These are phyloP conservation scores for Suhomyces sp. DNA, from an alignment of 805 yeast species.

Conservation along the genomic window DNA sequence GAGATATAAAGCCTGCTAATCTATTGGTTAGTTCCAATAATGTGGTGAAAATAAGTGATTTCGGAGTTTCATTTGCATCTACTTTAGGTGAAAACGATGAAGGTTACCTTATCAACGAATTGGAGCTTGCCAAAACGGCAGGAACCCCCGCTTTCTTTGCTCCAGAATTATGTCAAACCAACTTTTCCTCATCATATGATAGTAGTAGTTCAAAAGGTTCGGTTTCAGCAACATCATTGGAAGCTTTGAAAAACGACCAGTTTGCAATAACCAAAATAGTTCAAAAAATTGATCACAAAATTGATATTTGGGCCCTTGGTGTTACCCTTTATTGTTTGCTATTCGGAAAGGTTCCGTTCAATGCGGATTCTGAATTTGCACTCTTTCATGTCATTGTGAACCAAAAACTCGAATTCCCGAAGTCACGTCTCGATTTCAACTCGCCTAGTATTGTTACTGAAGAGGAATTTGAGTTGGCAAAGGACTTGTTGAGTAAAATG, in stretches of 20 bases:
- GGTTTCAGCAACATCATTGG: conserved; percentile 22
- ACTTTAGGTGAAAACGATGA: conserved; percentile 46
- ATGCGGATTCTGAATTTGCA: conserved; percentile 82
- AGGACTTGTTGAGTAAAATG: conserved; percentile 59
- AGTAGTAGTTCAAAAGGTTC: conserved; percentile 8
- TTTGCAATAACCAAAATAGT: conserved; percentile 18
- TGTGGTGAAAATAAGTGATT: conserved; percentile 89
- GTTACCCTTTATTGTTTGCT: conserved; percentile 84
- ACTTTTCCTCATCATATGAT: conserved; percentile 26
- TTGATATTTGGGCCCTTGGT: conserved; percentile 98
- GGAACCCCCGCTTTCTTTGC: conserved; percentile 98
- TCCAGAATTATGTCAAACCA: conserved; percentile 72
- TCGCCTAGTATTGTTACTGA: conserved; percentile 40
- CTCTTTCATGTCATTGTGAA: conserved; percentile 79
- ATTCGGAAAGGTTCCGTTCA: conserved; percentile 87
- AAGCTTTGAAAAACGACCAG: conserved; percentile 21
- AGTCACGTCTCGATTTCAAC: conserved; percentile 28
- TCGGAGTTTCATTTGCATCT: conserved; percentile 86
- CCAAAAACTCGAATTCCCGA: conserved; percentile 59
- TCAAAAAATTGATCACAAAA: conserved; percentile 69
- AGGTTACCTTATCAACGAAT: conserved; percentile 47
- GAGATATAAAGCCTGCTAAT: conserved; percentile 96
- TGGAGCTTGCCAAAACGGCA: conserved; percentile 91
- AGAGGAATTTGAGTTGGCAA: conserved; percentile 47
- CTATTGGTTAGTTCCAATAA: conserved; percentile 67